Percentiles rank a stretch among this genome's conserved stretches.
These are phyloP conservation scores for Cladosporium phlei DNA, from an alignment of 2,329 filamentous ascomycete genomes.

Conservation along the genomic window DNA sequence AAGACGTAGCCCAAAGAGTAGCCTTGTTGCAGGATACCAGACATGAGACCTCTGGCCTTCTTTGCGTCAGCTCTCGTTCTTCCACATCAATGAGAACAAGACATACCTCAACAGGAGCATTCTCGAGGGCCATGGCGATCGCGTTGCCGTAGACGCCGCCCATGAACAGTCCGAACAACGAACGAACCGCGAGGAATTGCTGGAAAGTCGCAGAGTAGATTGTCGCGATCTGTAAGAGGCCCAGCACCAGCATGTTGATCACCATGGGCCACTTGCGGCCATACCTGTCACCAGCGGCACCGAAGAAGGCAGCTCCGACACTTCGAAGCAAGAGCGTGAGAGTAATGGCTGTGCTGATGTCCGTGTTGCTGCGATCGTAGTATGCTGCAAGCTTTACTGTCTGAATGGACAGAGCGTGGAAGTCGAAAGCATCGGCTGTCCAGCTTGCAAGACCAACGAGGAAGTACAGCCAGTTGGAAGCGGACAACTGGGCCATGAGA, in stretches of 20 bases:
- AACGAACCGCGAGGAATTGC: conserved; percentile 69
- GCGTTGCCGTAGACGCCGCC: conserved; percentile 73
- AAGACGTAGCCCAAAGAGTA: conserved; percentile 77
- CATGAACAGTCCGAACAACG: conserved; percentile 74
- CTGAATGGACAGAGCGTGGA: conserved; percentile 75
- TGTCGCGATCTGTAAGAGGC: conserved; percentile 68
- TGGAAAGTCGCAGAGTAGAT: conserved; percentile 69
- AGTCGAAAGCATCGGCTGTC: conserved; percentile 80
- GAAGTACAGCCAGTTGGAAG: conserved; percentile 69
- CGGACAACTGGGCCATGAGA: conserved; percentile 59
- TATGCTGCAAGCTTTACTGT: conserved; percentile 63
- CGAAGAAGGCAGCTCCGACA: conserved; percentile 70
- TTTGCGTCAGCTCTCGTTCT: neutral
- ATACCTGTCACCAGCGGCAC: conserved; percentile 71
- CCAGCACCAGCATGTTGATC: conserved; percentile 68
- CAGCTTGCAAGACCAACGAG: conserved; percentile 69
- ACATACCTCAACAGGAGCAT: conserved; percentile 53
- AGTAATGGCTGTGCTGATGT: conserved; percentile 70
- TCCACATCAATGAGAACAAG: neutral
- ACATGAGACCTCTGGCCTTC: conserved; percentile 68
- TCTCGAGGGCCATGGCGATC: conserved; percentile 72
- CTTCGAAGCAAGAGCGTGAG: conserved; percentile 70
- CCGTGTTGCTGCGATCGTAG: conserved; percentile 57
- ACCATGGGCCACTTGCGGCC: conserved; percentile 59
- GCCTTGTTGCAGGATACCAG: conserved; percentile 72